These are phyloP conservation scores for Lichtheimia corymbifera DNA, from an alignment of 371 early-diverging fungal species.

Conservation along the genomic window DNA sequence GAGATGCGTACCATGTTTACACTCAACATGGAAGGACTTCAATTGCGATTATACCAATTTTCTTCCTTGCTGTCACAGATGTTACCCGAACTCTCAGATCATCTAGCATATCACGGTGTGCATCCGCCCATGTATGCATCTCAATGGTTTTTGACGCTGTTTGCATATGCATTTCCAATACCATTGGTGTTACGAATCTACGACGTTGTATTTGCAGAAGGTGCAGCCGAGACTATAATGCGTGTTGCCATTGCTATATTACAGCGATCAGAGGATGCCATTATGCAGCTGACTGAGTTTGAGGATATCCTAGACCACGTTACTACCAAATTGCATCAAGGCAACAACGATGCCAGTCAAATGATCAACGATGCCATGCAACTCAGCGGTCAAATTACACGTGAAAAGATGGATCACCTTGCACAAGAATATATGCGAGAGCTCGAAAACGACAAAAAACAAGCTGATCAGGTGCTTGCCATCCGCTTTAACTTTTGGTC, in stretches of 20 bases:
- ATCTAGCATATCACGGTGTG: constrained; percentile 72
- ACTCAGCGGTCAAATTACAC: constrained; percentile 66
- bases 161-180: constrained; percentile 83
- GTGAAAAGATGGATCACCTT: constrained; percentile 70
- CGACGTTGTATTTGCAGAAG: constrained; percentile 84
- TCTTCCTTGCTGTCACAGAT: constrained; percentile 74
- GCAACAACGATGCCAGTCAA: constrained; percentile 60
- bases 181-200: constrained; percentile 75
- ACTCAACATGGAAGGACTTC: constrained; percentile 81
- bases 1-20: constrained; percentile 76
- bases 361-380: constrained; percentile 78
- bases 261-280: constrained; percentile 66
- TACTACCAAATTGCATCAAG: constrained; percentile 75
- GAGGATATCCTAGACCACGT: constrained; percentile 79
- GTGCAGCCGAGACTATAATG: constrained; percentile 81
- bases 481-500: constrained; percentile 53
- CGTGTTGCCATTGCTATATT: constrained; percentile 82
- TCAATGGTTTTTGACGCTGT: constrained; percentile 88
- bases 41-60: constrained; percentile 80
- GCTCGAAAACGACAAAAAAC: constrained; percentile 64
- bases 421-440: constrained; percentile 67
- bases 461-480: constrained; percentile 58
- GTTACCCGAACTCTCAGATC: constrained; percentile 77
- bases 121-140: constrained; percentile 84
- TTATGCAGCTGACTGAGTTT: constrained; percentile 76